Base-by-base conservation (phyloP, 2,329 filamentous ascomycete genomes). In the Diaporthe destruens region DNA sequence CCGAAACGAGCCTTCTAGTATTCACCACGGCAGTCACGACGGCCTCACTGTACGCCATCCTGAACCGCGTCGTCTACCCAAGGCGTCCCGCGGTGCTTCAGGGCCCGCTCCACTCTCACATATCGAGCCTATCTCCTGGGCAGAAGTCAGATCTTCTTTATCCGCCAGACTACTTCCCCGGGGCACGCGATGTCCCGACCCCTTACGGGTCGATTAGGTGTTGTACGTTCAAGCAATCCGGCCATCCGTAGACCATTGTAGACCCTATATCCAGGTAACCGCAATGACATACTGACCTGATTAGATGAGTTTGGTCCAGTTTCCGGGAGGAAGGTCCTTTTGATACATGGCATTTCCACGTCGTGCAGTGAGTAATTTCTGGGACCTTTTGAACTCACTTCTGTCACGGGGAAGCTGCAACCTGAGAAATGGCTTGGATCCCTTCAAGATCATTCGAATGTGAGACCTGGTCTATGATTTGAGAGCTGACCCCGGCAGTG, bases 291-390 rank as follows among this genome's bases (percentile, higher is more conserved):
- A 36, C 61, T 65, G 2, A 65, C n/a, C 32, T 25, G 0, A 2
- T 23, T 7, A 65, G 61, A 94, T 79, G 94, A 97, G 84, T 96
- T 92, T 88, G 94, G 94, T 0, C 92, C 93, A 0, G 87, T 90
- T 72, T 83, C 87, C 47, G 94, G 93, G 1, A 87, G 90, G 36
- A 94, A 91, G 78, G 90, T 96, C 1, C 83, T 97, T 18, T 83
- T 97, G 34, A 82, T 97, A 20, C 94, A 96, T 80, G 94, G 94
- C 6, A 95, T 96, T 77, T 93, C 90, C 65, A 96, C 94, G 7
- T 94, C 94, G 0, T 91, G 90, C 74, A 84, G 61, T 65, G 51
- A 65, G 61, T 20, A 51, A 29, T 16, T 20, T 8, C 1, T 11
- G 12, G 6, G 11, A 34, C 25, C 44, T 12, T 4, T 65, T 11